phyloP scores from a whole-genome alignment of 2,329 filamentous ascomycete species.

The Hypomyces rosellus region DNA sequence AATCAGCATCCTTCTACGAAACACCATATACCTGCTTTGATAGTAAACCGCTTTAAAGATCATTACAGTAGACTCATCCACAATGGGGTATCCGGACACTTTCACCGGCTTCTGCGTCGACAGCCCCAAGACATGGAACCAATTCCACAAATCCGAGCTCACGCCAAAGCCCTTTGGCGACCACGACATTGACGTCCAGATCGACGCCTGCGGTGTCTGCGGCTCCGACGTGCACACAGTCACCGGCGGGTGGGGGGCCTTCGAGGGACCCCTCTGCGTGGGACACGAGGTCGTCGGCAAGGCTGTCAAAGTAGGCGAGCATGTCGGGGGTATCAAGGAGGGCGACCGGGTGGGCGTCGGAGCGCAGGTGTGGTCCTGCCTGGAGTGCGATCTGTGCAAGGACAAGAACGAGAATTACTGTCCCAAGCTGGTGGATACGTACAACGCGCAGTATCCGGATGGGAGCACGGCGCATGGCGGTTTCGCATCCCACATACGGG shows the following conservation, averaged over 20 bases:
- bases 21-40: neutral
- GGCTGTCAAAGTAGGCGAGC: slow-evolving; percentile 40
- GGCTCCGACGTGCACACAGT: slow-evolving; percentile 56
- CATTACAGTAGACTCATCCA: slow-evolving; percentile 9
- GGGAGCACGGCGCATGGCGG: slow-evolving; percentile 61
- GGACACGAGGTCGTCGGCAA: slow-evolving; percentile 55
- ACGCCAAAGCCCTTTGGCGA: slow-evolving; percentile 32
- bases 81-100: slow-evolving; percentile 39
- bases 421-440: slow-evolving; percentile 47
- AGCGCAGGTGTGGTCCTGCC: slow-evolving; percentile 53
- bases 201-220: slow-evolving; percentile 62
- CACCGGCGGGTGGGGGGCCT: slow-evolving; percentile 49
- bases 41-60: neutral
- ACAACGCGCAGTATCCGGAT: slow-evolving; percentile 50
- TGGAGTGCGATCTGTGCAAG: slow-evolving; percentile 43
- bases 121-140: slow-evolving; percentile 35
- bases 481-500: slow-evolving; percentile 43
- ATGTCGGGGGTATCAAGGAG: slow-evolving; percentile 43
- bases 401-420: slow-evolving; percentile 46
- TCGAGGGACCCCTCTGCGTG: slow-evolving; percentile 41
- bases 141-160: slow-evolving; percentile 32
- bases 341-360: slow-evolving; percentile 62
- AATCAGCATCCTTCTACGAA: neutral
- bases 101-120: slow-evolving; percentile 39
- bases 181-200: slow-evolving; percentile 57